Conservation (phyloP, 305 asterid genomes). For the Fraxinus dipetala region DNA sequence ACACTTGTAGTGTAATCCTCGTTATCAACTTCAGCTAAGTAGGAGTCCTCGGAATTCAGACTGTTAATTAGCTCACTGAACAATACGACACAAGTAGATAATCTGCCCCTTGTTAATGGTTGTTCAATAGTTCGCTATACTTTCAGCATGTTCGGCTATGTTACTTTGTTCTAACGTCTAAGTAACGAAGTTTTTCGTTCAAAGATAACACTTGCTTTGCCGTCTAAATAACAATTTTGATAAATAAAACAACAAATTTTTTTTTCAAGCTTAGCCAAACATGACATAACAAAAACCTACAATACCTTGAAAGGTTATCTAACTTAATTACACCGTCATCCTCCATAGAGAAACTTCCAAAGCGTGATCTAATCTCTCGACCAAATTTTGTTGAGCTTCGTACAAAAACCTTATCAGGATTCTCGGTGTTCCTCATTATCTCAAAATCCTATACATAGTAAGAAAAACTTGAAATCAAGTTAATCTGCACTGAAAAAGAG, state of each 20-base stretch:
- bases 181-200: not conserved
- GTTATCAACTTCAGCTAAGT: not conserved
- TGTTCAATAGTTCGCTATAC: not conserved
- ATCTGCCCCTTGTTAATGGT: not conserved
- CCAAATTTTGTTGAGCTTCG: constrained; percentile 5
- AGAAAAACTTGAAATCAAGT: not conserved
- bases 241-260: not conserved
- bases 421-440: constrained; percentile 32
- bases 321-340: constrained; percentile 23
- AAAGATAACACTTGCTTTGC: not conserved
- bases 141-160: not conserved
- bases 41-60: constrained; percentile 22
- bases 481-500: not conserved
- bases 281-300: not conserved
- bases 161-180: not conserved
- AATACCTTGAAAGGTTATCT: not conserved
- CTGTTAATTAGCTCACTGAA: constrained; percentile 39
- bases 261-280: not conserved
- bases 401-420: constrained; percentile 30
- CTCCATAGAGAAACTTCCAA: constrained; percentile 3
- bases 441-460: constrained; percentile 31
- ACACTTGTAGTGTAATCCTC: not conserved
- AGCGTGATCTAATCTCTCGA: constrained; percentile 3
- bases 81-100: not conserved
- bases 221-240: not conserved